Percentiles rank a stretch among this genome's conserved stretches.
Evolutionary conservation across 164 flowering plant species (phyloP).

Genomic region (Chimonanthus praecox): DNA sequence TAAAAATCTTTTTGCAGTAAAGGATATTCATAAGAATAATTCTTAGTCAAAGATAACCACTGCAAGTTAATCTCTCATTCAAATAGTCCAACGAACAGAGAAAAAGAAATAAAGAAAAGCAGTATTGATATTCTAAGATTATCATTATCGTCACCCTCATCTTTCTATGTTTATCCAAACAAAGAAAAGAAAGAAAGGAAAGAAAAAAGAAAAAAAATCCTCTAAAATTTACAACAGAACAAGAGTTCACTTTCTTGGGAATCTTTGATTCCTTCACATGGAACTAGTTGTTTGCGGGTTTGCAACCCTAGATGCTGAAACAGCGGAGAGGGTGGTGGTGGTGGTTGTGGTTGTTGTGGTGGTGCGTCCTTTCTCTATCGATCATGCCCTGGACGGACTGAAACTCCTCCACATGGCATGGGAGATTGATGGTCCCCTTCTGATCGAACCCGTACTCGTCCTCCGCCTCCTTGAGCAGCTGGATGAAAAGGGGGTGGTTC

Average conservation of each 20-base stretch:
- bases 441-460: slow-evolving; percentile 80
- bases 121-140: no score
- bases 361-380: slow-evolving; percentile 41
- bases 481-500: slow-evolving; percentile 69
- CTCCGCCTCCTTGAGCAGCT: slow-evolving; percentile 68
- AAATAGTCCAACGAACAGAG: no score
- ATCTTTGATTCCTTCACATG: no score
- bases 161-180: no score
- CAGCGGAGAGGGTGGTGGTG: slow-evolving; percentile 7
- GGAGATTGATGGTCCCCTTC: slow-evolving; percentile 64
- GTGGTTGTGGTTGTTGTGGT: slow-evolving; percentile 9
- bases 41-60: no score
- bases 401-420: slow-evolving; percentile 70
- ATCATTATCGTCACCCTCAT: no score
- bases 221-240: neutral
- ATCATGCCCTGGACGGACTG: slow-evolving; percentile 53
- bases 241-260: no score
- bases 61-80: no score
- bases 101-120: no score
- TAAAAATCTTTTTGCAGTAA: no score
- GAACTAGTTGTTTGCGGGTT: no score
- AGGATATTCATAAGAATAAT: no score
- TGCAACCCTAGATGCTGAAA: neutral
- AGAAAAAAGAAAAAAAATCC: neutral
- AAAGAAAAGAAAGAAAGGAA: neutral